Percentiles rank a stretch among this genome's conserved stretches.
Conservation (phyloP, 2,329 filamentous ascomycete species). For the Fusarium nanum region DNA sequence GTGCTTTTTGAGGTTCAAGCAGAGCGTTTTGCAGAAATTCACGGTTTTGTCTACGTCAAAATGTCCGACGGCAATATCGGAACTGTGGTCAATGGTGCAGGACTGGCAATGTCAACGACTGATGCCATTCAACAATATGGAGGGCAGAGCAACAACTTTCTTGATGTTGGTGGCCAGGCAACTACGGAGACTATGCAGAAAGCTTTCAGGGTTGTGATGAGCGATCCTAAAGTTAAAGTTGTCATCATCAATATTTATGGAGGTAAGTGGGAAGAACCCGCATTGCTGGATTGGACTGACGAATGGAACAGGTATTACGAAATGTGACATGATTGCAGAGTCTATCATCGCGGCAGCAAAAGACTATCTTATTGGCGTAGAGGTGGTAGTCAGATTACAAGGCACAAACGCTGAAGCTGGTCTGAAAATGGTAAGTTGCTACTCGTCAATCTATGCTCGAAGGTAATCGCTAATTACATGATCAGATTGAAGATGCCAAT, state of each 20-base stretch:
- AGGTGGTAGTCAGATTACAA: constrained; percentile 57
- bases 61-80: constrained; percentile 71
- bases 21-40: constrained; percentile 57
- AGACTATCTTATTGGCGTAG: constrained; percentile 29
- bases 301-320: constrained; percentile 55
- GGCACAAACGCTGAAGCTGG: constrained; percentile 59
- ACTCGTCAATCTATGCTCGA: fast-evolving
- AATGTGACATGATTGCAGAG: constrained; percentile 64
- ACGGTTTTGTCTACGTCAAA: constrained; percentile 84
- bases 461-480: neutral
- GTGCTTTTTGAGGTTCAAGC: constrained; percentile 48
- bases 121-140: constrained; percentile 78
- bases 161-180: constrained; percentile 91
- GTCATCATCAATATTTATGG: constrained; percentile 69
- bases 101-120: constrained; percentile 90
- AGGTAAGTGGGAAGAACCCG: constrained; percentile 37
- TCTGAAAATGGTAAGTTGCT: constrained; percentile 52
- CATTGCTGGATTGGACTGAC: neutral
- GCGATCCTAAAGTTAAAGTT: constrained; percentile 77
- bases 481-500: constrained; percentile 51
- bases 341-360: constrained; percentile 58
- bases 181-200: constrained; percentile 83
- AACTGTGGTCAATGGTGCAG: constrained; percentile 89
- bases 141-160: constrained; percentile 81
- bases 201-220: constrained; percentile 78